These are phyloP conservation scores for Candida rishiriensis DNA, from an alignment of 805 yeast species.

Conservation along the genomic window DNA sequence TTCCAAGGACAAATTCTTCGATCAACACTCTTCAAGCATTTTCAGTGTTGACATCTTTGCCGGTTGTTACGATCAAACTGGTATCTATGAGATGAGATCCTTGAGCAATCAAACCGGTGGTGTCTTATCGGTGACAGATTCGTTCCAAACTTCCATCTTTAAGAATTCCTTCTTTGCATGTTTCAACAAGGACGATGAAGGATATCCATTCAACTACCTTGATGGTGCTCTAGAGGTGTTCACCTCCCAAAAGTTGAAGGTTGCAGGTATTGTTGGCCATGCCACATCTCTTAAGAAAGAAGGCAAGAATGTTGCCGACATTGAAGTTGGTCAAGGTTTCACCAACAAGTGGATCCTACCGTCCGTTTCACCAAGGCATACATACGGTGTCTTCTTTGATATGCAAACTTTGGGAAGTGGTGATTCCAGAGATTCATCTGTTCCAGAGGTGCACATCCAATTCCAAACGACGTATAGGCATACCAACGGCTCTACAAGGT, in stretches of 20 bases:
- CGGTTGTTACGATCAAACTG: slow-evolving; percentile 95
- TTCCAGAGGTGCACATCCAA: slow-evolving; percentile 47
- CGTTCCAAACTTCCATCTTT: slow-evolving; percentile 91
- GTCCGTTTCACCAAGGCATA: slow-evolving; percentile 77
- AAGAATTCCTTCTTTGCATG: slow-evolving; percentile 86
- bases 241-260: slow-evolving; percentile 81
- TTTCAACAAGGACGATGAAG: slow-evolving; percentile 83
- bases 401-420: slow-evolving; percentile 49
- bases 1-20: slow-evolving; percentile 32
- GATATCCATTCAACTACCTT: slow-evolving; percentile 83
- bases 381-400: slow-evolving; percentile 89
- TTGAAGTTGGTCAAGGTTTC: slow-evolving; percentile 92
- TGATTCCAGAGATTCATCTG: slow-evolving; percentile 36
- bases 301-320: slow-evolving; percentile 76
- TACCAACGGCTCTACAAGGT: slow-evolving; percentile 84
- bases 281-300: slow-evolving; percentile 71
- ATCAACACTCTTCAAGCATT: slow-evolving; percentile 44
- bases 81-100: slow-evolving; percentile 89
- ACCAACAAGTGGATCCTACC: slow-evolving; percentile 86
- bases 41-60: slow-evolving; percentile 89
- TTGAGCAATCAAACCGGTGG: slow-evolving; percentile 88
- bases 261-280: slow-evolving; percentile 92
- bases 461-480: slow-evolving; percentile 92
- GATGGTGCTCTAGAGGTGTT: slow-evolving; percentile 85
- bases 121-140: slow-evolving; percentile 79